These are phyloP conservation scores for Craterostigma plantagineum DNA, from an alignment of 257 asterid genomes.

Conservation along the genomic window DNA sequence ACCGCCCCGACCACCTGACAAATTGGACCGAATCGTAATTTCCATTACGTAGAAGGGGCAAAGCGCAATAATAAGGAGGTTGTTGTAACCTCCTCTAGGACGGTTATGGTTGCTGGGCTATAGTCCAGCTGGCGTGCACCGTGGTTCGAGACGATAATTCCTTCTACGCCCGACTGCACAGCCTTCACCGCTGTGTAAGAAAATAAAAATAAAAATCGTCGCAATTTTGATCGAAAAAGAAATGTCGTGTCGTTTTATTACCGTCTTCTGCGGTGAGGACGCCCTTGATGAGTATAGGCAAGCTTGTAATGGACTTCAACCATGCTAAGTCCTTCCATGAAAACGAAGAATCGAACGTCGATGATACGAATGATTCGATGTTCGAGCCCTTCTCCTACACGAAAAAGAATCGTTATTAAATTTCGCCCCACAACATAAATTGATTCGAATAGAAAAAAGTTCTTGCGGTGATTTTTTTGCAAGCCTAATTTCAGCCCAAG, in stretches of 20 bases:
- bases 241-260: constrained; percentile 8
- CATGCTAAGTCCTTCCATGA: constrained; percentile 62
- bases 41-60: no score
- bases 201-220: neutral
- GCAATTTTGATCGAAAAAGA: neutral
- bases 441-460: no score
- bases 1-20: constrained; percentile 43
- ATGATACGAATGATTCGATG: constrained; percentile 30
- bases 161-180: constrained; percentile 40
- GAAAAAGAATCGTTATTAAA: neutral
- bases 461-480: no score
- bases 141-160: constrained; percentile 46
- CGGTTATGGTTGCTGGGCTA: constrained; percentile 43
- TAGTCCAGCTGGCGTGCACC: constrained; percentile 55
- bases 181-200: constrained; percentile 39
- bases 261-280: constrained; percentile 55
- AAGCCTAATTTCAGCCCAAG: no score
- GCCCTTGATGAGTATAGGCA: constrained; percentile 51
- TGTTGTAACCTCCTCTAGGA: constrained; percentile 61
- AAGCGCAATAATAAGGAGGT: no score
- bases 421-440: no score
- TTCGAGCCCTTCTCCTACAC: constrained; percentile 38
- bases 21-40: neutral
- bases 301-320: constrained; percentile 39
- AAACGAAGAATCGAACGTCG: constrained; percentile 23